These are phyloP conservation scores for Boeremia lycopersici DNA, from an alignment of 2,329 filamentous ascomycete species.

Conservation along the genomic window DNA sequence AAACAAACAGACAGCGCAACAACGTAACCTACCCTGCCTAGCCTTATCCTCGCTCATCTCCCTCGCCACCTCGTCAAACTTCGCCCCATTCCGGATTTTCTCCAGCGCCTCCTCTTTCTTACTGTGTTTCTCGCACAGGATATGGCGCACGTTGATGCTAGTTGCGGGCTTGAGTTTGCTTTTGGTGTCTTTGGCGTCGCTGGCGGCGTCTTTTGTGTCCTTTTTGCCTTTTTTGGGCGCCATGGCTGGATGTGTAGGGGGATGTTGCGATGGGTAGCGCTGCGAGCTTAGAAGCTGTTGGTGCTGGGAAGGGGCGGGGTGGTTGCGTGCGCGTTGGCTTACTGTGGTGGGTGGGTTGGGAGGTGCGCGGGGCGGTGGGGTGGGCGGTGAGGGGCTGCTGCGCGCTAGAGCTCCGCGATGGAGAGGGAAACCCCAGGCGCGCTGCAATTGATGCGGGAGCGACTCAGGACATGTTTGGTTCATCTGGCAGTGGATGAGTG, in stretches of 20 bases:
- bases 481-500: no score
- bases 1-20: no score
- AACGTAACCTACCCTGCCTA: constrained; percentile 55
- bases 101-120: constrained; percentile 77
- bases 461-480: no score
- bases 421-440: no score
- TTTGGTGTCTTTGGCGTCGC: constrained; percentile 33
- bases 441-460: no score
- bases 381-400: background rate
- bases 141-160: constrained; percentile 74
- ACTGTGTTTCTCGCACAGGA: constrained; percentile 76
- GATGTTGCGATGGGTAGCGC: background rate
- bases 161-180: constrained; percentile 66
- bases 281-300: background rate
- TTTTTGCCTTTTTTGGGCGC: constrained; percentile 39
- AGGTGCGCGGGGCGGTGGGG: background rate
- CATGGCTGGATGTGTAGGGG: constrained; percentile 15
- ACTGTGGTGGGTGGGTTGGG: background rate
- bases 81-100: constrained; percentile 69
- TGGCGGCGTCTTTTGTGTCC: constrained; percentile 41
- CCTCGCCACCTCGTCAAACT: constrained; percentile 76
- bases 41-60: constrained; percentile 80
- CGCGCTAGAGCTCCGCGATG: no score
- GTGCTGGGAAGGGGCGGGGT: background rate
- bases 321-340: background rate